Evolutionary conservation across 371 early-diverging fungal genomes (phyloP).

Genomic region (Batkoa obscura): DNA sequence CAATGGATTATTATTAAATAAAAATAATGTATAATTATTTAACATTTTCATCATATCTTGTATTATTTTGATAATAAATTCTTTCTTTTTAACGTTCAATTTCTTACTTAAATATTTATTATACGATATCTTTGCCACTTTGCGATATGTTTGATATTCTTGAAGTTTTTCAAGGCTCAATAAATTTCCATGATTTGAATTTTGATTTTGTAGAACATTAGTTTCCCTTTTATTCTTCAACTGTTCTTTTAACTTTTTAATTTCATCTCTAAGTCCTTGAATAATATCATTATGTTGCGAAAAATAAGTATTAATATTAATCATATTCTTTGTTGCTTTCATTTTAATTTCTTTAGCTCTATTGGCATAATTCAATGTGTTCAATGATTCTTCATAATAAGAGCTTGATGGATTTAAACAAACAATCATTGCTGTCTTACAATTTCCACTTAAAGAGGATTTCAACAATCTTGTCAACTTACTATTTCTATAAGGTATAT

Average conservation of each 20-base stretch:
- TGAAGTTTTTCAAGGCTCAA: too few relatives aligned
- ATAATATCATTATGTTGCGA: constrained; percentile 36
- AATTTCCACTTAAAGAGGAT: constrained; percentile 61
- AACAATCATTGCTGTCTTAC: constrained; percentile 72
- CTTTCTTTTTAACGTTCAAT: too few relatives aligned
- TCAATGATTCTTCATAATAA: constrained; percentile 66
- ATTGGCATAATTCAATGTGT: constrained; percentile 78
- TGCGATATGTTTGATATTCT: too few relatives aligned
- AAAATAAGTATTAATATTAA: constrained; percentile 28
- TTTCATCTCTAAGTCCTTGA: constrained; percentile 23
- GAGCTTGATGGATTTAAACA: constrained; percentile 49
- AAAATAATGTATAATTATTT: too few relatives aligned
- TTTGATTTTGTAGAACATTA: too few relatives aligned
- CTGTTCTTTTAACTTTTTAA: constrained; percentile 45
- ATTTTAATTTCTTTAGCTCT: constrained; percentile 61
- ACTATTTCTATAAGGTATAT: constrained; percentile 71
- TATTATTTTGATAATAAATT: too few relatives aligned
- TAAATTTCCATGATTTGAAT: too few relatives aligned
- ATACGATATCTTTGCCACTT: too few relatives aligned
- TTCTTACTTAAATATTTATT: too few relatives aligned
- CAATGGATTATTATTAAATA: too few relatives aligned
- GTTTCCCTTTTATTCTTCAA: constrained; percentile 13
- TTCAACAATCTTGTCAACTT: constrained; percentile 77
- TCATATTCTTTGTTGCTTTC: constrained; percentile 27
- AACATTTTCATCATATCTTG: too few relatives aligned